A percentile compares a stretch with the other conserved stretches of the same genome.
These are phyloP conservation scores for Coprinopsis marcescibilis DNA, from an alignment of 768 basidiomycete species.

Conservation along the genomic window DNA sequence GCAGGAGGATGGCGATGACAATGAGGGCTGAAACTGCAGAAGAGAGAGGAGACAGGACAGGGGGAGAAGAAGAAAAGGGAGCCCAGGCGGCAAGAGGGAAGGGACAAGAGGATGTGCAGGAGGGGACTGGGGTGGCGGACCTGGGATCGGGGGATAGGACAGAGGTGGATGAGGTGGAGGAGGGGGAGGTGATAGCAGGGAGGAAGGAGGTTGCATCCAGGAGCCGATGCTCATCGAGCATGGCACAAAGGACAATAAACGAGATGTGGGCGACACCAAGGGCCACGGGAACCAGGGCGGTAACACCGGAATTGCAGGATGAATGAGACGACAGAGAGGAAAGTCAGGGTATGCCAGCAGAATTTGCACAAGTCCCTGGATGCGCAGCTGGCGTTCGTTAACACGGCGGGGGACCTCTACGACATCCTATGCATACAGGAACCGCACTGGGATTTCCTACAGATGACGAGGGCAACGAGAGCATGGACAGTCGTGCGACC, in stretches of 20 bases:
- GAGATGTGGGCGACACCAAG: too few relatives aligned
- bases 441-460: background rate
- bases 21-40: constrained; percentile 3
- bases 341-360: background rate
- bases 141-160: too few relatives aligned
- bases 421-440: background rate
- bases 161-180: background rate
- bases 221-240: too few relatives aligned
- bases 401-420: background rate
- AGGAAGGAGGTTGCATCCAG: too few relatives aligned
- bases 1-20: too few relatives aligned
- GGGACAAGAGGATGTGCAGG: background rate
- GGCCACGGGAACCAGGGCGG: too few relatives aligned
- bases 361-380: background rate
- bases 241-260: too few relatives aligned
- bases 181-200: background rate
- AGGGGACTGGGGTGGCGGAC: background rate
- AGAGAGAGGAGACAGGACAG: constrained; percentile 1
- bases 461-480: background rate
- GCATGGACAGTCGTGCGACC: background rate
- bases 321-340: background rate
- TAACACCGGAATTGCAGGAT: background rate
- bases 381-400: background rate
- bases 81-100: too few relatives aligned
- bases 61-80: too few relatives aligned